phyloP scores from a whole-genome alignment of 371 early-diverging fungal species.

The Dipsacomyces acuminosporus region DNA sequence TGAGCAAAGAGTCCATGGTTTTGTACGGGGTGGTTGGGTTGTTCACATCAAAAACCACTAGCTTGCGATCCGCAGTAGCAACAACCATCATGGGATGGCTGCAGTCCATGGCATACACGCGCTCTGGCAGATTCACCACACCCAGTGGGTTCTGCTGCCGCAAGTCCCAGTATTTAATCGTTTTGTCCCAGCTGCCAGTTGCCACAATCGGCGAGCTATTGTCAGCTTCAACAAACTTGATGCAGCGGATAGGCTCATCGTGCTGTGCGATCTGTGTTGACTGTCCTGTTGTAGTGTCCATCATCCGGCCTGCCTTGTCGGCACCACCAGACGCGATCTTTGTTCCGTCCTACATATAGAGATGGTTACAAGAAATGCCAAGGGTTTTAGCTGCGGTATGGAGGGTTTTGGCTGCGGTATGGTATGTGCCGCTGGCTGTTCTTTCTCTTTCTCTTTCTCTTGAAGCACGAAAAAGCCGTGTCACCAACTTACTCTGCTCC shows the following conservation, averaged over 20 bases:
- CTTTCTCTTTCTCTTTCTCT: background rate
- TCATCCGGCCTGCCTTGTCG: slow-evolving; percentile 77
- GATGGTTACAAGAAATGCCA: too few species aligned
- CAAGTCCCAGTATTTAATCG: slow-evolving; percentile 92
- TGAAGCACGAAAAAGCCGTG: slow-evolving; percentile 6
- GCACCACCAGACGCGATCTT: slow-evolving; percentile 82
- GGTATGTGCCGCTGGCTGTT: background rate
- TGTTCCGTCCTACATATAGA: slow-evolving; percentile 87
- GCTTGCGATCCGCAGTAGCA: slow-evolving; percentile 73
- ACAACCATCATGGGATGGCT: slow-evolving; percentile 66
- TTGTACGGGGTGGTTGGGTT: slow-evolving; percentile 75
- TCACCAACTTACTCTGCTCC: slow-evolving; percentile 73
- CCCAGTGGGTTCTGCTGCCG: slow-evolving; percentile 69
- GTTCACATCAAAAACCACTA: slow-evolving; percentile 72
- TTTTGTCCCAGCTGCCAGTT: slow-evolving; percentile 97
- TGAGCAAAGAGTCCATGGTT: slow-evolving; percentile 69
- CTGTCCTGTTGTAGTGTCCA: slow-evolving; percentile 75
- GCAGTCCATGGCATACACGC: slow-evolving; percentile 87
- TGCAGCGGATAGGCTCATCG: slow-evolving; percentile 72
- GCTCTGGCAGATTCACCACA: slow-evolving; percentile 74
- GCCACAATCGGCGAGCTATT: slow-evolving; percentile 59
- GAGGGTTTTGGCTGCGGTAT: too few species aligned
- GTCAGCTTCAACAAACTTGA: slow-evolving; percentile 63
- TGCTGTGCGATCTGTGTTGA: slow-evolving; percentile 75
- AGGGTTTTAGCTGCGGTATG: too few species aligned